Percentiles rank a stretch among this genome's conserved stretches.
These are phyloP conservation scores for Cutaneotrichosporon dermatis DNA, from an alignment of 1,284 basidiomycete species.

Conservation along the genomic window DNA sequence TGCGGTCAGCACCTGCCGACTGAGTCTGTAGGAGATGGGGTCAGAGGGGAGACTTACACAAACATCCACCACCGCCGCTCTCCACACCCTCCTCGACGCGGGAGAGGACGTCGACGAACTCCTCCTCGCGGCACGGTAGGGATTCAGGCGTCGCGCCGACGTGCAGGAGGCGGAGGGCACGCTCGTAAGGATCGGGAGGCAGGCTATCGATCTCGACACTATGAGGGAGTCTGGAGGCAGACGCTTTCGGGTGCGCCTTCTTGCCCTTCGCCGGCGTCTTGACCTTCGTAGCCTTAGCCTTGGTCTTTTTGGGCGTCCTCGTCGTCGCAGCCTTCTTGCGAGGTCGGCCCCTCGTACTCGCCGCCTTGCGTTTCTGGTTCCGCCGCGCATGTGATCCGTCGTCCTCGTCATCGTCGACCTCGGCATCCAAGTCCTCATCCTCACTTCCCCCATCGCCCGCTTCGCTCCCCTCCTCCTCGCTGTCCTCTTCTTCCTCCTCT, in stretches of 20 bases:
- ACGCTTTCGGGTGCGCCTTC: slow-evolving; percentile 35
- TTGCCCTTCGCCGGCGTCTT: slow-evolving; percentile 4
- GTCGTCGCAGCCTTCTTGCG: not conserved
- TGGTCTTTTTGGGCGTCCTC: not conserved
- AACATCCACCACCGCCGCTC: slow-evolving; percentile 87
- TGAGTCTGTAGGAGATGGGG: not conserved
- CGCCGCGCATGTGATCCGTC: slow-evolving; percentile 4
- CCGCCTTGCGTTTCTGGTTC: slow-evolving; percentile 8
- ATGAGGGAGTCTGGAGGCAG: slow-evolving; percentile 30
- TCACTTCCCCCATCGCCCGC: slow-evolving; percentile 13
- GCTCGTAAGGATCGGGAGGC: slow-evolving; percentile 70
- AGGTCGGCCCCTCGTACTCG: not conserved
- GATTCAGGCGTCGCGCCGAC: slow-evolving; percentile 88
- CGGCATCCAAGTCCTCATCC: slow-evolving; percentile 8
- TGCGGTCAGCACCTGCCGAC: slow-evolving; percentile 39
- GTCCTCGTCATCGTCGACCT: not conserved
- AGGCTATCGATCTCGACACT: slow-evolving; percentile 48
- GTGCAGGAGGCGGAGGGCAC: slow-evolving; percentile 83
- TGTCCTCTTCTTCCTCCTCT: slow-evolving; percentile 16
- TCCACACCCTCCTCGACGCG: slow-evolving; percentile 82
- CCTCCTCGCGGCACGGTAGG: slow-evolving; percentile 83
- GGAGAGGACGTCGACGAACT: slow-evolving; percentile 72
- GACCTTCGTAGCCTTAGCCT: not conserved
- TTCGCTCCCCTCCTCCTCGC: slow-evolving; percentile 14
- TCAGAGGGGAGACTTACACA: slow-evolving; percentile 61